Conservation (phyloP, 305 asterid genomes). For the Fraxinus nigra region DNA sequence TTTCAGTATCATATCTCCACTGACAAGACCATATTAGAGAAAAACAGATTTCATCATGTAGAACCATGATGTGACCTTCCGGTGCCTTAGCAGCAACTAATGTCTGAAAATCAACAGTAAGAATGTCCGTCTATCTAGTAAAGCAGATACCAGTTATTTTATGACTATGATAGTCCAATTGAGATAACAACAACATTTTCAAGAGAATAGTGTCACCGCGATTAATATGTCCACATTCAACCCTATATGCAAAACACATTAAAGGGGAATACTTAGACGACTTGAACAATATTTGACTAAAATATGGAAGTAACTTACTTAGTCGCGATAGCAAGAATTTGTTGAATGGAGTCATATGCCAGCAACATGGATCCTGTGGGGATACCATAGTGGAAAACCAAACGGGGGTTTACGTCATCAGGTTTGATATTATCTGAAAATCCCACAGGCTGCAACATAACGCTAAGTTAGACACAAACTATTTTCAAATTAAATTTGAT, state of each 20-base stretch:
- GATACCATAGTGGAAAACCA: slow-evolving; percentile 81
- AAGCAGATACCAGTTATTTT: background rate
- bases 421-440: slow-evolving; percentile 58
- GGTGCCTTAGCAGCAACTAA: background rate
- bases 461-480: background rate
- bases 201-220: background rate
- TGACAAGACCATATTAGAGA: background rate
- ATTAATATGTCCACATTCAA: background rate
- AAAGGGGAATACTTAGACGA: background rate
- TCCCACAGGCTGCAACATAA: slow-evolving; percentile 64
- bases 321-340: slow-evolving; percentile 73
- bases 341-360: slow-evolving; percentile 62
- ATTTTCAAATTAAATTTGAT: background rate
- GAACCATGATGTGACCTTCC: background rate
- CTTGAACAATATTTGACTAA: slow-evolving; percentile 1
- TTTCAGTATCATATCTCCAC: background rate
- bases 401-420: slow-evolving; percentile 58
- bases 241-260: background rate
- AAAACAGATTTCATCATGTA: slow-evolving; percentile 7
- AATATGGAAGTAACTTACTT: slow-evolving; percentile 42
- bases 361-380: slow-evolving; percentile 62
- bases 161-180: background rate
- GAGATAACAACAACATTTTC: background rate
- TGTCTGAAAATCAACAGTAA: background rate
- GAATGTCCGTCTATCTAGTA: background rate